phyloP scores from a whole-genome alignment of 164 flowering plant species.

The Sextonia rubra region DNA sequence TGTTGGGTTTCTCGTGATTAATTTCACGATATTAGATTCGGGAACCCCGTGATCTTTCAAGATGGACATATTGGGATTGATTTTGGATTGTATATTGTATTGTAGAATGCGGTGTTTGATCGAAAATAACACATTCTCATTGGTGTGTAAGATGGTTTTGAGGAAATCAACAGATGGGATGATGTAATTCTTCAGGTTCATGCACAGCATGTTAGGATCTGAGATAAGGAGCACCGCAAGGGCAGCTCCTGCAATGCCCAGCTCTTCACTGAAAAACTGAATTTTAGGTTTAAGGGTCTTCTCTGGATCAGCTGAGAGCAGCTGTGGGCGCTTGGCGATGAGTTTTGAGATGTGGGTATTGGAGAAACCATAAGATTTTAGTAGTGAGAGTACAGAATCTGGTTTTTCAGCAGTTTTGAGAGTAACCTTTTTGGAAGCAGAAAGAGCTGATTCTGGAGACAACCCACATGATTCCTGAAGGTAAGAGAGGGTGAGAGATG shows the following conservation, averaged over 20 bases:
- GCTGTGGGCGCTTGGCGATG: constrained; percentile 6
- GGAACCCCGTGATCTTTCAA: constrained; percentile 17
- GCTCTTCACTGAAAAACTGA: constrained; percentile 25
- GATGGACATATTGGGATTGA: constrained; percentile 9
- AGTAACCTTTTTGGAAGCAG: not conserved
- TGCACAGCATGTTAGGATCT: constrained; percentile 6
- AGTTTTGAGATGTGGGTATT: not conserved
- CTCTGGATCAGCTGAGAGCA: constrained; percentile 20
- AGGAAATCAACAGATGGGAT: constrained; percentile 23
- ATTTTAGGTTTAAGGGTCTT: constrained; percentile 35
- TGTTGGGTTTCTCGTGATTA: not conserved
- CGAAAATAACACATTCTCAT: constrained; percentile 10
- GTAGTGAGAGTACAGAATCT: not conserved
- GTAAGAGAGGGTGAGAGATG: not conserved
- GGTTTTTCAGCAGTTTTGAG: not conserved
- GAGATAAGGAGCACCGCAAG: constrained; percentile 6
- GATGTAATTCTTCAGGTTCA: constrained; percentile 21
- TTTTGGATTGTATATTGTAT: not conserved
- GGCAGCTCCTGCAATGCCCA: constrained; percentile 19
- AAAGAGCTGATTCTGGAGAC: not conserved
- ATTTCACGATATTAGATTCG: not conserved
- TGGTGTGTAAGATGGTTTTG: constrained; percentile 8
- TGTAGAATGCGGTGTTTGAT: constrained; percentile 6
- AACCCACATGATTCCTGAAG: not conserved
- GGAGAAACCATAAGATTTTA: not conserved